Percentiles rank a stretch among this genome's conserved stretches.
Conservation (phyloP, 2,329 filamentous ascomycete genomes). For the Decorospora gaudefroyi region DNA sequence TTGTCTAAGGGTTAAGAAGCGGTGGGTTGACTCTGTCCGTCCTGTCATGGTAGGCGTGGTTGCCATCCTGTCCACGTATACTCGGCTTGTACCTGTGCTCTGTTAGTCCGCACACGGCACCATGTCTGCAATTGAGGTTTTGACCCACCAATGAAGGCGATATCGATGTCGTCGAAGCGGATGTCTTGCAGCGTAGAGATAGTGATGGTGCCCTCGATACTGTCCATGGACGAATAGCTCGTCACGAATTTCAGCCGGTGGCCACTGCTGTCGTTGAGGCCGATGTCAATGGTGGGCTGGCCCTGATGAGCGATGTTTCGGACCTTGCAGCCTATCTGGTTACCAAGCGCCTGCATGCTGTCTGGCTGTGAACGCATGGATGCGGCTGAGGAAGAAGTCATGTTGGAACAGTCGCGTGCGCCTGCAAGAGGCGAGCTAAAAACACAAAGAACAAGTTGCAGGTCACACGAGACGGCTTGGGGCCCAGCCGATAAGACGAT, state of each 20-base stretch:
- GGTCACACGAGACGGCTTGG: constrained; percentile 13
- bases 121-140: not conserved
- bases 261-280: constrained; percentile 44
- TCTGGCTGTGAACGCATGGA: constrained; percentile 29
- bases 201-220: constrained; percentile 58
- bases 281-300: constrained; percentile 52
- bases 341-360: constrained; percentile 39
- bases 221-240: constrained; percentile 62
- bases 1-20: constrained; percentile 65
- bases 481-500: constrained; percentile 15
- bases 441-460: constrained; percentile 16
- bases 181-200: constrained; percentile 58
- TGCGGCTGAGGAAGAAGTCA: constrained; percentile 27
- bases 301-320: constrained; percentile 40
- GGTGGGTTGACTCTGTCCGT: constrained; percentile 61
- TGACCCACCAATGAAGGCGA: constrained; percentile 60
- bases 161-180: constrained; percentile 62
- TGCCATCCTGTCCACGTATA: constrained; percentile 60
- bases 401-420: constrained; percentile 21
- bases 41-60: constrained; percentile 58
- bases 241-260: constrained; percentile 45
- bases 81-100: constrained; percentile 54
- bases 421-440: constrained; percentile 11
- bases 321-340: constrained; percentile 43
- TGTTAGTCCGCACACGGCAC: constrained; percentile 20